Conservation (phyloP, 164 flowering plant genomes). For the Sextonia rubra region DNA sequence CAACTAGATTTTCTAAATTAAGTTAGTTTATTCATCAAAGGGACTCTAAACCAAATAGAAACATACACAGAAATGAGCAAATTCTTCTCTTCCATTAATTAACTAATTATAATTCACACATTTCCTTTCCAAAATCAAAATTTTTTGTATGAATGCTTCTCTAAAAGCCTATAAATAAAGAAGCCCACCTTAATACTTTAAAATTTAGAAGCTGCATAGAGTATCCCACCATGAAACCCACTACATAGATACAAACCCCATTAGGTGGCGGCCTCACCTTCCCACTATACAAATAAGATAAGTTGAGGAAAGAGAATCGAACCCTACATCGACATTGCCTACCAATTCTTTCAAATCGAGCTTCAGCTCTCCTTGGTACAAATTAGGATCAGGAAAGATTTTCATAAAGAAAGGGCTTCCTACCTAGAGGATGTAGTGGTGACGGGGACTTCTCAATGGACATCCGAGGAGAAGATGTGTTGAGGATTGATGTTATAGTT, state of each 20-base stretch:
- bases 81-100: no score
- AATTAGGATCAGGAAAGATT: slow-evolving; percentile 19
- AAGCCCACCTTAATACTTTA: slow-evolving; percentile 51
- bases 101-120: no score
- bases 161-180: background rate
- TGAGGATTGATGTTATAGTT: slow-evolving; percentile 89
- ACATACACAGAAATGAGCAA: no score
- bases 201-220: slow-evolving; percentile 52
- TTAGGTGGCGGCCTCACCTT: slow-evolving; percentile 34
- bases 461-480: slow-evolving; percentile 45
- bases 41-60: no score
- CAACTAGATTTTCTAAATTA: no score
- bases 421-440: slow-evolving; percentile 57
- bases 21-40: background rate
- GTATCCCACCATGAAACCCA: slow-evolving; percentile 56
- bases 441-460: slow-evolving; percentile 42
- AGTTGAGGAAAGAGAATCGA: slow-evolving; percentile 47
- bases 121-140: no score
- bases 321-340: slow-evolving; percentile 51
- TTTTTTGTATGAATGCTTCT: slow-evolving; percentile 14
- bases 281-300: slow-evolving; percentile 66
- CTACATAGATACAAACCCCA: slow-evolving; percentile 51
- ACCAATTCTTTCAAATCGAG: slow-evolving; percentile 51
- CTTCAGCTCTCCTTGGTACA: slow-evolving; percentile 23
- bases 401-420: slow-evolving; percentile 50